Base-by-base conservation (phyloP, 2,329 filamentous ascomycete genomes). In the Beauveria scarabaeidicola region DNA sequence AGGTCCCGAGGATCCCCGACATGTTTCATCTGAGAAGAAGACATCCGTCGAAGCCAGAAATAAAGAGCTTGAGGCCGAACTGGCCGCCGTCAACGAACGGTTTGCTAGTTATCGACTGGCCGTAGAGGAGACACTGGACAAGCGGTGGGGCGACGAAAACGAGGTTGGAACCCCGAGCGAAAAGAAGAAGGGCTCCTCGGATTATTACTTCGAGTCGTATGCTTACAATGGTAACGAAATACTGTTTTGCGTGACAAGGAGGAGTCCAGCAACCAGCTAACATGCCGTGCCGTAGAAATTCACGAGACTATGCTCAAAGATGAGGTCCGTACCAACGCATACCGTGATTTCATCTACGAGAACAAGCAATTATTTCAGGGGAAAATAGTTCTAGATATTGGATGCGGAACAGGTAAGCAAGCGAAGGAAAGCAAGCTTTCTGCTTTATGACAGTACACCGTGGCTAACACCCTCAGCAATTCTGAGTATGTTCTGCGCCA, bases 281-380 rank as follows among this genome's bases (percentile, higher is more conserved):
- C 36, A n/a, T 23, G 15, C 21, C 19, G n/a, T 23, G n/a, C 21
- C 19, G n/a, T 69, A 89, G 90, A 91, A 60, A 97, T 97, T 59
- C 92, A 97, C 72, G 91, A 96, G 70, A 91, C 89, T 8, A 97
- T 97, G 92, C 81, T 97, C 63, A 96, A 96, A 72, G 92, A 97
- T 69, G 80, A 83, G 0, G 81, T 96, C 44, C 88, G 92, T 55
- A 97, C 92, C 11, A 89, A 96, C 67, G 88, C 90, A 3, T 97
- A 97, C 74, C 86, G 92, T 50, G 91, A 97, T 74, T 96, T 97
- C 71, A 91, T 97, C 68, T 96, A 97, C 75, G 84, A 86, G 65
- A 91, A 97, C 76, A 94, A 96, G 73, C 79, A 90, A 64, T 76
- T 96, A 3, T 96, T 97, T 74, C 84, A 86, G 36, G 89, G 85